phyloP scores from a whole-genome alignment of 345 rosid species.

The Lenwebbia sp. region DNA sequence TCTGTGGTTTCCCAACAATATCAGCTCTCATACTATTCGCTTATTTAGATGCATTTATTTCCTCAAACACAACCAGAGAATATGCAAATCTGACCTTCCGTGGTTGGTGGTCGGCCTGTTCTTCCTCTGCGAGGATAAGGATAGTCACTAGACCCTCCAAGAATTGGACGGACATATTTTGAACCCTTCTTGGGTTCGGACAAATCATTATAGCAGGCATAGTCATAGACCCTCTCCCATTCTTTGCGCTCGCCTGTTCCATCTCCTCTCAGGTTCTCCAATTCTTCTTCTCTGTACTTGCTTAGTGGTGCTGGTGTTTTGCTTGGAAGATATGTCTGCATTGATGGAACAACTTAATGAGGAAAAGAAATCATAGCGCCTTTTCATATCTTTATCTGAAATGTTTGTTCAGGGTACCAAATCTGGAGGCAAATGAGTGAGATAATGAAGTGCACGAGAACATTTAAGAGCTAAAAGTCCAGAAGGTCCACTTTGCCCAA shows the following conservation, averaged over 20 bases:
- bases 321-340: constrained; percentile 65
- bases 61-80: neutral
- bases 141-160: constrained; percentile 56
- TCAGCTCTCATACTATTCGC: neutral
- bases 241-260: constrained; percentile 62
- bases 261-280: constrained; percentile 52
- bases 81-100: constrained; percentile 14
- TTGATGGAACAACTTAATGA: neutral
- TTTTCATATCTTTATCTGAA: neutral
- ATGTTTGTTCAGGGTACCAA: neutral
- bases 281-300: constrained; percentile 58
- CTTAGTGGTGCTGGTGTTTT: constrained; percentile 45
- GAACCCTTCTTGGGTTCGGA: constrained; percentile 38
- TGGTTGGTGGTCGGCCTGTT: constrained; percentile 52
- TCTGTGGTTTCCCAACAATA: neutral
- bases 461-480: neutral
- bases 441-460: neutral
- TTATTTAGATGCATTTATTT: neutral
- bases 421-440: neutral
- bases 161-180: constrained; percentile 50
- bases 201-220: constrained; percentile 75
- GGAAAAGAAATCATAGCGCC: neutral
- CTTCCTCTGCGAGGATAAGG: constrained; percentile 92
- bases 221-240: constrained; percentile 81
- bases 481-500: neutral